Evolutionary conservation across 306 rosid genomes (phyloP).

Genomic region (Pterocarpus santalinus): DNA sequence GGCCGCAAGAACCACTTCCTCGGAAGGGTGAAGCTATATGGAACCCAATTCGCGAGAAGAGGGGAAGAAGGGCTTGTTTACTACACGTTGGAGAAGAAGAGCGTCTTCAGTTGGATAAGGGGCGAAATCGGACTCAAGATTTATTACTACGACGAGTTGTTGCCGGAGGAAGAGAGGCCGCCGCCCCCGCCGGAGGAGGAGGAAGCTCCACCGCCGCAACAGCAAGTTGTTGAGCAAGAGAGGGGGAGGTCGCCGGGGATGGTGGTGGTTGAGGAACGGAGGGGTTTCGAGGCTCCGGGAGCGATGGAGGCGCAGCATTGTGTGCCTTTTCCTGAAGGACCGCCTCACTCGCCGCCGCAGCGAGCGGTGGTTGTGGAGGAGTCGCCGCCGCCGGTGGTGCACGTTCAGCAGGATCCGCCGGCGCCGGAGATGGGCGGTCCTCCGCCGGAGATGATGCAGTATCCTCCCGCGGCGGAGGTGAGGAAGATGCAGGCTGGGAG

Average conservation of each 20-base stretch:
- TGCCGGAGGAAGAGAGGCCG: constrained; percentile 51
- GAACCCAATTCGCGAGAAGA: constrained; percentile 69
- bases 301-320: constrained; percentile 41
- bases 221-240: constrained; percentile 51
- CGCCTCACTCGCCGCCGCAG: constrained; percentile 65
- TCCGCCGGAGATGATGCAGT: constrained; percentile 55
- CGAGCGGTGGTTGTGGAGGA: constrained; percentile 68
- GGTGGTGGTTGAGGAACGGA: constrained; percentile 60
- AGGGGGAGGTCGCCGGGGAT: constrained; percentile 41
- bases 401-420: constrained; percentile 55
- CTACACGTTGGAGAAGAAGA: constrained; percentile 81
- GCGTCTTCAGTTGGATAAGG: constrained; percentile 86
- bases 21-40: constrained; percentile 85
- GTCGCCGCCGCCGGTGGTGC: constrained; percentile 67
- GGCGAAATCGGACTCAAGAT: constrained; percentile 87
- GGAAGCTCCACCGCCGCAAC: constrained; percentile 13
- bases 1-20: constrained; percentile 87
- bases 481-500: constrained; percentile 74
- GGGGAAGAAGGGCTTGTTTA: constrained; percentile 80
- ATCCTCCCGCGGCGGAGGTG: constrained; percentile 53
- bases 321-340: constrained; percentile 39
- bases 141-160: constrained; percentile 72
- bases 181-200: constrained; percentile 33
- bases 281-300: constrained; percentile 56
- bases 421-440: constrained; percentile 48